Percentiles rank a stretch among this genome's conserved stretches.
Evolutionary conservation across 108 stramenopile species (phyloP).

Genomic region (Chaetoceros tenuissimus): DNA sequence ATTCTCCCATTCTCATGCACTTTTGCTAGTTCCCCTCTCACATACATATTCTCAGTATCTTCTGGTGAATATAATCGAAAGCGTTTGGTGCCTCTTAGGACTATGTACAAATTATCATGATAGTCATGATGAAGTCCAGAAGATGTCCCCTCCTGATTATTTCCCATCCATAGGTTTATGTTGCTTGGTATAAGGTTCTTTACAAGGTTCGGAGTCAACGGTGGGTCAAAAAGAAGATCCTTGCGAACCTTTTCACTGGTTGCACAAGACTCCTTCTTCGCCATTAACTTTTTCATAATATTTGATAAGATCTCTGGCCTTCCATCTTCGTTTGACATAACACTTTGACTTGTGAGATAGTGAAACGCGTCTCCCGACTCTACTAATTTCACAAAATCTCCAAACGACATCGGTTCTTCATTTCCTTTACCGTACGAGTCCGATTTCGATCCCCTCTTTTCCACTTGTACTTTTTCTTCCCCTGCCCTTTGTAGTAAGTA

Average conservation of each 20-base stretch:
- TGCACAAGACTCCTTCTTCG: neutral
- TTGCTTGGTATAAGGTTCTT: slow-evolving; percentile 61
- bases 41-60: slow-evolving; percentile 58
- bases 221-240: slow-evolving; percentile 33
- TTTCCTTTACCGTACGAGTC: slow-evolving; percentile 27
- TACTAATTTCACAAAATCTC: slow-evolving; percentile 15
- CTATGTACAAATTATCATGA: slow-evolving; percentile 97
- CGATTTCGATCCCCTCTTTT: slow-evolving; percentile 9
- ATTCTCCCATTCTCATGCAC: slow-evolving; percentile 91
- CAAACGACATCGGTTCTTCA: slow-evolving; percentile 23
- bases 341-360: slow-evolving; percentile 49
- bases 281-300: slow-evolving; percentile 17
- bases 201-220: slow-evolving; percentile 51
- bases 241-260: neutral
- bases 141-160: slow-evolving; percentile 14
- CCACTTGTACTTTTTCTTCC: slow-evolving; percentile 16
- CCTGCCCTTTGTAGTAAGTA: slow-evolving; percentile 8
- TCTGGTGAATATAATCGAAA: slow-evolving; percentile 77
- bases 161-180: slow-evolving; percentile 91
- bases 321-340: slow-evolving; percentile 27
- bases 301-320: slow-evolving; percentile 39
- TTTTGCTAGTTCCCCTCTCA: slow-evolving; percentile 43
- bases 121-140: slow-evolving; percentile 97
- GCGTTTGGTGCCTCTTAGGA: slow-evolving; percentile 73
- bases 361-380: slow-evolving; percentile 12